Conservation (phyloP, 225 moss, liverwort and hornwort genomes). For the Pseudoscleropodium purum region DNA sequence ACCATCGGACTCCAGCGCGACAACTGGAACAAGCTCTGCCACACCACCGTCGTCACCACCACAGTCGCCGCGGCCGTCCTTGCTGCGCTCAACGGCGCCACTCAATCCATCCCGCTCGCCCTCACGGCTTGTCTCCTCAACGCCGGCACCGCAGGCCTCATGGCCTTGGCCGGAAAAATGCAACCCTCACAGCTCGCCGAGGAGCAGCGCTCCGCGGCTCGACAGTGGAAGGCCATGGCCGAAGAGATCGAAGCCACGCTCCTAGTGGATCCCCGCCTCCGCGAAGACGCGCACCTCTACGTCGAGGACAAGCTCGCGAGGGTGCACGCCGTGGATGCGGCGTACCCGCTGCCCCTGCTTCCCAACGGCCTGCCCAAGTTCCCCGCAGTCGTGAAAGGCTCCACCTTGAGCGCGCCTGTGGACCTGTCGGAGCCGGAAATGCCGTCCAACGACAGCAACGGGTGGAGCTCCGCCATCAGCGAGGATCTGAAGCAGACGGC, state of each 20-base stretch:
- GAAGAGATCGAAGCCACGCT: slow-evolving; percentile 43
- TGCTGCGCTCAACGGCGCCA: slow-evolving; percentile 22
- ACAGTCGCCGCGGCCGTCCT: slow-evolving; percentile 22
- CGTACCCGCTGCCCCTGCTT: slow-evolving; percentile 44
- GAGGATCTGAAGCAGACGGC: slow-evolving; percentile 17
- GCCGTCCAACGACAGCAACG: slow-evolving; percentile 10
- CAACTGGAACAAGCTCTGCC: slow-evolving; percentile 63
- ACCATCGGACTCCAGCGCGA: slow-evolving; percentile 43
- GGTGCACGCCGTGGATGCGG: slow-evolving; percentile 26
- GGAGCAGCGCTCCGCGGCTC: slow-evolving; percentile 58
- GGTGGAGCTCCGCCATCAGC: slow-evolving; percentile 29
- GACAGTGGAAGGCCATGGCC: slow-evolving; percentile 28
- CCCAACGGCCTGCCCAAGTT: slow-evolving; percentile 40
- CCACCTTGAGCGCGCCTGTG: not conserved
- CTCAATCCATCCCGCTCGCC: slow-evolving; percentile 12
- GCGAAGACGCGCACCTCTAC: slow-evolving; percentile 43
- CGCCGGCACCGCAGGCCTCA: slow-evolving; percentile 19
- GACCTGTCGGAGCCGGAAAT: slow-evolving; percentile 9
- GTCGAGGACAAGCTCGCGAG: slow-evolving; percentile 33
- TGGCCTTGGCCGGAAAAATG: slow-evolving; percentile 25
- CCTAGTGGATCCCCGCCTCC: slow-evolving; percentile 34
- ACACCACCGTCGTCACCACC: slow-evolving; percentile 31
- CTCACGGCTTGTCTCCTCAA: slow-evolving; percentile 37
- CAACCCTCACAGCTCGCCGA: slow-evolving; percentile 60
- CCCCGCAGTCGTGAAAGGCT: slow-evolving; percentile 14